These are phyloP conservation scores for Aspergillus aculeatus DNA, from an alignment of 2,329 filamentous ascomycete species.

Conservation along the genomic window DNA sequence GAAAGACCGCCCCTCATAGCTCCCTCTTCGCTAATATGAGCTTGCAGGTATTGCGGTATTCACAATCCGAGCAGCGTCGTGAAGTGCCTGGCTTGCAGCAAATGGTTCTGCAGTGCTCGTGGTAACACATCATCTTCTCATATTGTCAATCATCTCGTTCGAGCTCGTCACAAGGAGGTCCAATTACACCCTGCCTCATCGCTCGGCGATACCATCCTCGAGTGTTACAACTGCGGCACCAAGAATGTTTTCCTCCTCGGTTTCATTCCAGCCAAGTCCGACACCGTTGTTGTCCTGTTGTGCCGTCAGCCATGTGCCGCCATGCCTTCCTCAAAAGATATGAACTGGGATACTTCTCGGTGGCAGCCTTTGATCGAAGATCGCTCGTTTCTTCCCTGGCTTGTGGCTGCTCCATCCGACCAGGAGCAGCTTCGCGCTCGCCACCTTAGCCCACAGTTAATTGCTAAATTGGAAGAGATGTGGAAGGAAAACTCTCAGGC, in stretches of 20 bases:
- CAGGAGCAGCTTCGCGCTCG: slow-evolving; percentile 93
- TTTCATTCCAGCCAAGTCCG: slow-evolving; percentile 97
- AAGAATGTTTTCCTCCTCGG: slow-evolving; percentile 98
- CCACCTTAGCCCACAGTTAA: slow-evolving; percentile 89
- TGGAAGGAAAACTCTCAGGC: slow-evolving; percentile 95
- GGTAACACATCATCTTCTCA: slow-evolving; percentile 96
- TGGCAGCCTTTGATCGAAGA: slow-evolving; percentile 99
- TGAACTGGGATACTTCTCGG: slow-evolving; percentile 98
- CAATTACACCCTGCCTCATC: slow-evolving; percentile 91
- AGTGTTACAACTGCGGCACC: slow-evolving; percentile 99
- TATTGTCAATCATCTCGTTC: slow-evolving; percentile 96
- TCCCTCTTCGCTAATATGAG: slow-evolving; percentile 8
- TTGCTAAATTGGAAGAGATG: slow-evolving; percentile 93
- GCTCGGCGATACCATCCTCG: slow-evolving; percentile 90
- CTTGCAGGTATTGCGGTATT: slow-evolving; percentile 84
- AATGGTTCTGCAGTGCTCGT: slow-evolving; percentile 98
- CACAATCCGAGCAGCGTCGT: slow-evolving; percentile 94
- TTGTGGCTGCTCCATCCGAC: slow-evolving; percentile 84
- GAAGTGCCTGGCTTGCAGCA: slow-evolving; percentile 91
- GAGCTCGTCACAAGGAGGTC: slow-evolving; percentile 97
- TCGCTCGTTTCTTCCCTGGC: slow-evolving; percentile 90
- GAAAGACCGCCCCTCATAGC: neutral
- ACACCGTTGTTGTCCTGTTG: slow-evolving; percentile 93
- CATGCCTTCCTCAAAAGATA: slow-evolving; percentile 93
- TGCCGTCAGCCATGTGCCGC: slow-evolving; percentile 96